A percentile compares a stretch with the other conserved stretches of the same genome.
Evolutionary conservation across 257 asterid species (phyloP).

Genomic region (Eucommia ulmoides): DNA sequence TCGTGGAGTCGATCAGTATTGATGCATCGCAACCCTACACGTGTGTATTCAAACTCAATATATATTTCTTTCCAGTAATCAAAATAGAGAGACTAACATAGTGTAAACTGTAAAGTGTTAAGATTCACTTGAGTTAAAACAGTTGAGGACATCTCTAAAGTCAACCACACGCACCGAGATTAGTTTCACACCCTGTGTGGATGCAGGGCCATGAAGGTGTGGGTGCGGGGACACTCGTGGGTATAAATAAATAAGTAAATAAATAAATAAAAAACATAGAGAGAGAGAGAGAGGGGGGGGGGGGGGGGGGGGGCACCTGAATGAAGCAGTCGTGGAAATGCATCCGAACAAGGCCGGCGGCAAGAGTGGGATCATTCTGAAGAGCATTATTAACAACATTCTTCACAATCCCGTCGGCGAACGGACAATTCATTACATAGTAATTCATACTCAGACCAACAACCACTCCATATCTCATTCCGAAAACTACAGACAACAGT

Average conservation of each 20-base stretch:
- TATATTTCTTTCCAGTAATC: not conserved
- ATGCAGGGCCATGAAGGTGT: not conserved
- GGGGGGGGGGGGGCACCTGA: conserved; percentile 25
- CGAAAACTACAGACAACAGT: too few species aligned
- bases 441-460: conserved; percentile 62
- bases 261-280: too few species aligned
- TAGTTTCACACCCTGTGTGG: not conserved
- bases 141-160: not conserved
- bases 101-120: not conserved
- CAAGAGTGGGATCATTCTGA: conserved; percentile 65
- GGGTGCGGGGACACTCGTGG: too few species aligned
- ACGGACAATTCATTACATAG: conserved; percentile 55
- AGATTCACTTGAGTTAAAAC: not conserved
- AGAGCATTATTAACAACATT: conserved; percentile 45
- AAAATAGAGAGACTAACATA: too few species aligned
- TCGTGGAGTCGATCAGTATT: conserved; percentile 61
- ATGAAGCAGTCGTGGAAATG: conserved; percentile 96
- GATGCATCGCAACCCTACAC: conserved; percentile 93
- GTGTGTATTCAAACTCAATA: not conserved
- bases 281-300: not conserved
- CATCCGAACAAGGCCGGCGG: conserved; percentile 77
- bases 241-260: too few species aligned
- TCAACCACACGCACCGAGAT: not conserved
- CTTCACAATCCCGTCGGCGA: conserved; percentile 42
- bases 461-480: conserved; percentile 20